Evolutionary conservation across 176 grass and related monocot species (phyloP).

Genomic region (Musa schizocarpa): DNA sequence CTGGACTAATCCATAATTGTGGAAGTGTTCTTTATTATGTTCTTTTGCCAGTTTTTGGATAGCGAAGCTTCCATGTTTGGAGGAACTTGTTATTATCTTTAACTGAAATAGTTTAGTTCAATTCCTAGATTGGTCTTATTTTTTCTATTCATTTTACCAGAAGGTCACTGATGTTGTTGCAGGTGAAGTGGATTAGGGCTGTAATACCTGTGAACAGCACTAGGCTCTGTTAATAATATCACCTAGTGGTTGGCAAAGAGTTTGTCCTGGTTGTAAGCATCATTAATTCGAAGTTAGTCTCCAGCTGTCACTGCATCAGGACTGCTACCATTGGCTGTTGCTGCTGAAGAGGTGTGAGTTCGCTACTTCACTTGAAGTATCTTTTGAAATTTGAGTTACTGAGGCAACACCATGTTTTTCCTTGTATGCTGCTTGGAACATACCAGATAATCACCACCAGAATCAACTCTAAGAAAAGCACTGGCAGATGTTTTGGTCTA

Average conservation of each 20-base stretch:
- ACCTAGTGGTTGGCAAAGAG: not conserved
- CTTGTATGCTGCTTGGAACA: not conserved
- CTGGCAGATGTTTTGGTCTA: not conserved
- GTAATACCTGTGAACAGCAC: not conserved
- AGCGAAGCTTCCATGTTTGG: not conserved
- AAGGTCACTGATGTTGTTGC: not conserved
- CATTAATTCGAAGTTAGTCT: not conserved
- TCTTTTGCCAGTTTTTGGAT: not conserved
- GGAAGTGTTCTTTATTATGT: not conserved
- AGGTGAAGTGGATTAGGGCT: not conserved
- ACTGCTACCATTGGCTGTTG: not conserved
- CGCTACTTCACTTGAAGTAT: not conserved
- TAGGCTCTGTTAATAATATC: not conserved
- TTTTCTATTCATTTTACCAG: not conserved
- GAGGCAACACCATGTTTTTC: not conserved
- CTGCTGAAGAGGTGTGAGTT: conserved; percentile 3
- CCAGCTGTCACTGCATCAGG: not conserved
- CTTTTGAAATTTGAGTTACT: not conserved
- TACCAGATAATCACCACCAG: not conserved
- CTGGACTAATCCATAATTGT: not conserved
- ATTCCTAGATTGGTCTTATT: not conserved
- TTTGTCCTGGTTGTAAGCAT: not conserved
- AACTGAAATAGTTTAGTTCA: not conserved
- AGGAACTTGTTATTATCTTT: not conserved
- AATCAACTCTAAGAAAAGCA: not conserved